A percentile compares a stretch with the other conserved stretches of the same genome.
phyloP scores from a whole-genome alignment of 768 basidiomycete species.

The Mycena maculata region DNA sequence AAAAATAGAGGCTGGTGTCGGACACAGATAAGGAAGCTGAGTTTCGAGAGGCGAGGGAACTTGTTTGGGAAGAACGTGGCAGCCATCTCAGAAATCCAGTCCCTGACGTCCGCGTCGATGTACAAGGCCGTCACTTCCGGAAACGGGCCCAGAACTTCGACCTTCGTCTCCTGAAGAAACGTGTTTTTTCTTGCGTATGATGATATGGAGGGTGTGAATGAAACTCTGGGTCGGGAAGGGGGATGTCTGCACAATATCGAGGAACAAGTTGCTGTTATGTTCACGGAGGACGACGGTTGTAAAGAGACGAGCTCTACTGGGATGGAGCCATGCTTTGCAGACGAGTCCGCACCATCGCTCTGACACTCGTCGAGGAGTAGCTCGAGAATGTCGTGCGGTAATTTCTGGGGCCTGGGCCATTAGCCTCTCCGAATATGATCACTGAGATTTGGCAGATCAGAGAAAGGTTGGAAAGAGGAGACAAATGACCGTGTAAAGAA shows the following conservation, averaged over 20 bases:
- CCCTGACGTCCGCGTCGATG: not conserved
- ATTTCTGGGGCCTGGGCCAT: too few species aligned
- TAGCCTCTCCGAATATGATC: too few species aligned
- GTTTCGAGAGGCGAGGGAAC: conserved; percentile 5
- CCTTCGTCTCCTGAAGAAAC: not conserved
- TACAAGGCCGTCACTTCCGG: not conserved
- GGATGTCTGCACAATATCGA: not conserved
- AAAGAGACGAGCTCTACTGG: conserved; percentile 9
- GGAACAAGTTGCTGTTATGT: not conserved
- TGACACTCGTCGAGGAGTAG: not conserved
- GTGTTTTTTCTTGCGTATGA: not conserved
- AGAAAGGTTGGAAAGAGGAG: too few species aligned
- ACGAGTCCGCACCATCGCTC: conserved; percentile 9
- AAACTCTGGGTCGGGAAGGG: not conserved
- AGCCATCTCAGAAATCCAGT: not conserved
- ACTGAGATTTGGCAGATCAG: too few species aligned
- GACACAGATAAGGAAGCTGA: too few species aligned
- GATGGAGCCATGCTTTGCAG: conserved; percentile 13
- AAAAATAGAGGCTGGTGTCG: too few species aligned
- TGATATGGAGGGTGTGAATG: not conserved
- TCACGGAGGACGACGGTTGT: not conserved
- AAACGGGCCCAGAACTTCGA: not conserved
- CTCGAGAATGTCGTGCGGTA: not conserved
- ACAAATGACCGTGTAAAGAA: too few species aligned
- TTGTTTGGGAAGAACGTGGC: not conserved